These are phyloP conservation scores for Petunia secreta DNA, from an alignment of 257 asterid genomes.

Conservation along the genomic window DNA sequence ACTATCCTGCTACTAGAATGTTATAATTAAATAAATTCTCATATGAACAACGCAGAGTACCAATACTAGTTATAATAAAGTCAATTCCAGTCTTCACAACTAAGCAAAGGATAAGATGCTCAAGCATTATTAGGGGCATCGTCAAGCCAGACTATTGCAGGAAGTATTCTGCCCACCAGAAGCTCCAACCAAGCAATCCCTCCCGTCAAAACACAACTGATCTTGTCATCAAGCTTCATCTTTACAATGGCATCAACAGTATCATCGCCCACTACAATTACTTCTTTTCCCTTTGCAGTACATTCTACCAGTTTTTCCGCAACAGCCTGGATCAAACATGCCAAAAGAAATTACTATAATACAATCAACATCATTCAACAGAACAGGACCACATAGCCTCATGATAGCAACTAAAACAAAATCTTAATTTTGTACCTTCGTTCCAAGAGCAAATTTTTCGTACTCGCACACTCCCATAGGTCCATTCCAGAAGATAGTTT, in stretches of 20 bases:
- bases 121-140: slow-evolving; percentile 39
- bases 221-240: slow-evolving; percentile 36
- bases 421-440: slow-evolving; percentile 33
- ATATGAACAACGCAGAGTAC: too few relatives aligned
- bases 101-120: too few relatives aligned
- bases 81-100: too few relatives aligned
- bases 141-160: slow-evolving; percentile 51
- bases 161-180: slow-evolving; percentile 48
- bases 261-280: slow-evolving; percentile 61
- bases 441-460: background rate
- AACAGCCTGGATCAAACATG: slow-evolving; percentile 49
- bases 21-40: too few relatives aligned
- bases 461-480: slow-evolving; percentile 59
- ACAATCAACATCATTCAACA: background rate
- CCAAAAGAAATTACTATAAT: slow-evolving; percentile 29
- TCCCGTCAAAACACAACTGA: slow-evolving; percentile 36
- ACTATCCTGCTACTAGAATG: too few relatives aligned
- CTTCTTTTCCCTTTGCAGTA: slow-evolving; percentile 51
- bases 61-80: too few relatives aligned
- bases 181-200: slow-evolving; percentile 58
- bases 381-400: slow-evolving; percentile 47
- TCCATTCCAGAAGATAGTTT: slow-evolving; percentile 57
- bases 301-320: slow-evolving; percentile 51
- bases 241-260: slow-evolving; percentile 39
- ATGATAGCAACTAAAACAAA: slow-evolving; percentile 70